phyloP scores from a whole-genome alignment of 1,284 basidiomycete genomes.

The Irpex sp. region DNA sequence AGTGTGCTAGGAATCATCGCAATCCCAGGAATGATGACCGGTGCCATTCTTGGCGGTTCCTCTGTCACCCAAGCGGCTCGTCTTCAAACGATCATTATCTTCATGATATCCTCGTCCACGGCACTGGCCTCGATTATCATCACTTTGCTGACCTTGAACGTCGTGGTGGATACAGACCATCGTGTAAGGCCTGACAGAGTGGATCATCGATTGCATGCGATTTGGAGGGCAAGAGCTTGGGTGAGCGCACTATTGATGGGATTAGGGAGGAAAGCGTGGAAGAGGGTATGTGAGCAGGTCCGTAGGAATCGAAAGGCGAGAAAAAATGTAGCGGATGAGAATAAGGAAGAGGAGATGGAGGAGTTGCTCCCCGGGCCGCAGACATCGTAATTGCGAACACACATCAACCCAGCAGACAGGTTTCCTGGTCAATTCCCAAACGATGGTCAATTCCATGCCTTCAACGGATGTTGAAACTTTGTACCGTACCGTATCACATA shows the following conservation, averaged over 20 bases:
- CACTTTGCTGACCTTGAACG: constrained; percentile 54
- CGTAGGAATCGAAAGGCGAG: not conserved
- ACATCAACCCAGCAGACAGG: too few species aligned
- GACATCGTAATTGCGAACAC: too few species aligned
- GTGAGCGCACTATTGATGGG: constrained; percentile 14
- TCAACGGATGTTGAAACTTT: too few species aligned
- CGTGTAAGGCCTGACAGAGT: constrained; percentile 69
- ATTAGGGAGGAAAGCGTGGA: not conserved
- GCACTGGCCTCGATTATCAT: constrained; percentile 65
- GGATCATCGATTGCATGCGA: constrained; percentile 42
- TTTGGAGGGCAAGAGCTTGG: constrained; percentile 38
- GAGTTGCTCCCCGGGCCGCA: not conserved
- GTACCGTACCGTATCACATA: too few species aligned
- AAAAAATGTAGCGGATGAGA: not conserved
- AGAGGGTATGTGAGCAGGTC: not conserved
- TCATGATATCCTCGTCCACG: constrained; percentile 80
- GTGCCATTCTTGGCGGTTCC: constrained; percentile 82
- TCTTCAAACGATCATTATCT: constrained; percentile 89
- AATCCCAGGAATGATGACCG: constrained; percentile 85
- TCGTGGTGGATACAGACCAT: constrained; percentile 66
- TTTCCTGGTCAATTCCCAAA: too few species aligned
- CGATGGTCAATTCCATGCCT: too few species aligned
- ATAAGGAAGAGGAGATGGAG: not conserved
- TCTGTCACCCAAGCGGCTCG: constrained; percentile 81
- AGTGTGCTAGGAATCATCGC: constrained; percentile 80